A percentile compares a stretch with the other conserved stretches of the same genome.
Conservation (phyloP, 129 eudicot species). For the Helichrysum umbraculigerum region DNA sequence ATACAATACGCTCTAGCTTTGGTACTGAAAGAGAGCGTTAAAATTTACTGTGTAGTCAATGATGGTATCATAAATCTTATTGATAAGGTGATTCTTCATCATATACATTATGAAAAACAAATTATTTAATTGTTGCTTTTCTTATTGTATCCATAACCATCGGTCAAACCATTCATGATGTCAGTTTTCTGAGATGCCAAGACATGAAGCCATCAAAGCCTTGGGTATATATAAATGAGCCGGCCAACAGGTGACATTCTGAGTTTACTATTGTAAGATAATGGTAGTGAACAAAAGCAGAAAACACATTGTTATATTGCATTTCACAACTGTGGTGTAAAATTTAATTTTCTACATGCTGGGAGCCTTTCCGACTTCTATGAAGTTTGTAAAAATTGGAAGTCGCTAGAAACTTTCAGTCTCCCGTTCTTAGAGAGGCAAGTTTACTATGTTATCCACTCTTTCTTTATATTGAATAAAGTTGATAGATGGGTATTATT, state of each 20-base stretch:
- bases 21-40: constrained; percentile 97
- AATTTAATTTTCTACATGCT: constrained; percentile 56
- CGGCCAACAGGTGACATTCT: constrained; percentile 77
- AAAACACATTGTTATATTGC: not conserved
- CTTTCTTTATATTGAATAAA: constrained; percentile 5
- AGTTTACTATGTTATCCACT: constrained; percentile 1
- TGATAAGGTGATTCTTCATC: constrained; percentile 68
- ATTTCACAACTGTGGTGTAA: not conserved
- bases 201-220: constrained; percentile 97
- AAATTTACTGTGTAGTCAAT: constrained; percentile 86
- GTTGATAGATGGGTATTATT: constrained; percentile 9
- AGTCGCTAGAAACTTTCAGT: constrained; percentile 91
- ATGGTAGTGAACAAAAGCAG: not conserved
- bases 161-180: constrained; percentile 1
- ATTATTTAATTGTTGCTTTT: not conserved
- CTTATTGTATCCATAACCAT: constrained; percentile 16
- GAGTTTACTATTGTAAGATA: not conserved
- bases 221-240: constrained; percentile 91
- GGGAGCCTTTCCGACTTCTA: constrained; percentile 81
- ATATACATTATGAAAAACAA: not conserved
- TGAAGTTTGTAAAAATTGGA: constrained; percentile 89
- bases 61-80: constrained; percentile 93
- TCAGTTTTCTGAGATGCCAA: constrained; percentile 99
- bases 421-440: constrained; percentile 91
- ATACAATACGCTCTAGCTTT: constrained; percentile 92